Evolutionary conservation across 1,284 basidiomycete species (phyloP).

Genomic region (Cystobasidium slooffiae): DNA sequence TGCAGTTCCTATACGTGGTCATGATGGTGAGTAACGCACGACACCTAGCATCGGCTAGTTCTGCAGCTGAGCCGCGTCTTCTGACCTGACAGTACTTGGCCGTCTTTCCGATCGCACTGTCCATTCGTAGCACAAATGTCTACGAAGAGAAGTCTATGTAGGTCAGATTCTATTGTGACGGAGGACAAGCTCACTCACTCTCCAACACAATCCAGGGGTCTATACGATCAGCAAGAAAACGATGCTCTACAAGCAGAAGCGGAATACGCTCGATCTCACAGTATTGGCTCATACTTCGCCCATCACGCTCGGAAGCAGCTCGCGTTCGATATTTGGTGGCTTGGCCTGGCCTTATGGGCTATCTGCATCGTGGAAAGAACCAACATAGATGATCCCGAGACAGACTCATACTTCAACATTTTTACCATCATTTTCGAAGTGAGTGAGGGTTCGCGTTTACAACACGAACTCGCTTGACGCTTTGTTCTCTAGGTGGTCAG

Average conservation of each 20-base stretch:
- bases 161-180: background rate
- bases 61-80: background rate
- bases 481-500: conserved; percentile 66
- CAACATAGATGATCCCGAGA: conserved; percentile 63
- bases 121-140: conserved; percentile 82
- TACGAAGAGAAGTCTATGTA: conserved; percentile 76
- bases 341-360: conserved; percentile 48
- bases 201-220: conserved; percentile 22
- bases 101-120: conserved; percentile 63
- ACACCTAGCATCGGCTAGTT: background rate
- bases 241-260: conserved; percentile 41
- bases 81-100: conserved; percentile 58
- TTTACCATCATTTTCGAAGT: conserved; percentile 72
- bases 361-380: conserved; percentile 79
- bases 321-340: conserved; percentile 69
- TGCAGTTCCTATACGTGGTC: conserved; percentile 80
- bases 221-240: conserved; percentile 43
- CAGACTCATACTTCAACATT: conserved; percentile 66
- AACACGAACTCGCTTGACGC: background rate
- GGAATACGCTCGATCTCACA: conserved; percentile 32
- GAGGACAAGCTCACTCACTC: background rate
- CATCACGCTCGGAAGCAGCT: conserved; percentile 84
- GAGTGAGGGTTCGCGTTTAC: background rate
- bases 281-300: conserved; percentile 53
- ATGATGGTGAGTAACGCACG: conserved; percentile 67